Percentiles rank a stretch among this genome's conserved stretches.
phyloP scores from a whole-genome alignment of 345 rosid genomes.

The Dovyalis caffra region DNA sequence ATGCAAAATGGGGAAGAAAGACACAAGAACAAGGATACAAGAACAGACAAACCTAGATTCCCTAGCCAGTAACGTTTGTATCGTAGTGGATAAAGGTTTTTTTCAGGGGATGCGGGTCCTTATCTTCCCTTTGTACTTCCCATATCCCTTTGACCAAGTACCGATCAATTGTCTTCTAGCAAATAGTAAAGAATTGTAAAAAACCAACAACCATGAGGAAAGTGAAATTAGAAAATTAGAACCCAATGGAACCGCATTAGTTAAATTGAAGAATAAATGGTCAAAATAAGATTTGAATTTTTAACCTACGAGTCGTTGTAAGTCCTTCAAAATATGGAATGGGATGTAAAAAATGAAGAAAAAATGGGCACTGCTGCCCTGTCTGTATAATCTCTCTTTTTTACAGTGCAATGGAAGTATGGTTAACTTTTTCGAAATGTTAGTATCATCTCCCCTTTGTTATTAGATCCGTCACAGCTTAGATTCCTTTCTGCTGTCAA shows the following conservation, averaged over 20 bases:
- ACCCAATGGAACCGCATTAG: too few relatives aligned
- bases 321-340: not conserved
- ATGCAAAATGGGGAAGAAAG: slow-evolving; percentile 7
- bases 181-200: too few relatives aligned
- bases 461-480: slow-evolving; percentile 1
- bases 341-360: too few relatives aligned
- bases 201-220: too few relatives aligned
- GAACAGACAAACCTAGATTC: slow-evolving; percentile 22
- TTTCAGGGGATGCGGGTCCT: slow-evolving; percentile 6
- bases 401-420: not conserved
- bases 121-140: not conserved
- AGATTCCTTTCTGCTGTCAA: slow-evolving; percentile 31
- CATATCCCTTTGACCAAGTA: not conserved
- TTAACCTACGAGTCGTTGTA: too few relatives aligned
- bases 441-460: not conserved
- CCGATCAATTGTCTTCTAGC: not conserved
- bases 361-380: not conserved
- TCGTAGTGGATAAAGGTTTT: not conserved
- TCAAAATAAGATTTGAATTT: too few relatives aligned
- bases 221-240: too few relatives aligned
- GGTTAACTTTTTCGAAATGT: not conserved
- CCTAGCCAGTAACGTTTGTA: not conserved
- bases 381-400: not conserved
- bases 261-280: too few relatives aligned
- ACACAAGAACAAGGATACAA: slow-evolving; percentile 13